Evolutionary conservation across 2,329 filamentous ascomycete species (phyloP), one percentile per base, ranked within the genome.

Genomic region (Aureobasidium sp.): DNA sequence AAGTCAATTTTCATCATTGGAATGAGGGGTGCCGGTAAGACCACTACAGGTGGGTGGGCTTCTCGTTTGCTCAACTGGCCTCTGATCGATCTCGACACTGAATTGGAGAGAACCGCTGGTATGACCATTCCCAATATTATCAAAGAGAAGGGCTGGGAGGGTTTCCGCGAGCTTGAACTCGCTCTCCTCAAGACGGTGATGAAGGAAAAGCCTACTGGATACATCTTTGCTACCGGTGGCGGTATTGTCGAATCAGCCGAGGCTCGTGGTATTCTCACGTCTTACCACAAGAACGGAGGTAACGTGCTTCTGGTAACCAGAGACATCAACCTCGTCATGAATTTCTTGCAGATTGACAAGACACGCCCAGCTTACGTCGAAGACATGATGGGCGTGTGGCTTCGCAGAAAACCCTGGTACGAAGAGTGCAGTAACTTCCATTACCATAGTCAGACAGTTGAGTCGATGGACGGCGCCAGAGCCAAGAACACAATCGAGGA

Each of bases 1-100:
- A 82, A 84, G 52, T 96, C 92, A 0, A 87, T 97, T 57, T 91
- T 97, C 76, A 87, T 99, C 64, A 93, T 99, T 67, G 94, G 94
- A 11, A 99, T 99, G 94, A 86, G 94, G 67, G 94, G 94, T 62
- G 94, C 92, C 44, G 94, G 94, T 29, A 99, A 99, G 78, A 97
- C 94, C 0, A 99, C 94, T 0, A 88, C 90, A 39, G 94, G 94
- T 59, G 83, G 84, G 15, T 96, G 92, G 90, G 87, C 94, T 70
- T 87, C 89, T 0, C 84, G 84, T 64, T 83, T 88, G 31, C 79
- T 97, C 1, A 84, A 86, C 55, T 86, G 91, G 71, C 86, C 88
- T 7, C 87, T 96, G 64, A 78, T 95, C 60, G 94, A 99, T 71
- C 82, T 99, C 31, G 94, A 99, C 72, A 85, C 86, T 2, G 91